These are phyloP conservation scores for Citrullus colocynthis DNA, from an alignment of 306 rosid species.

Conservation along the genomic window DNA sequence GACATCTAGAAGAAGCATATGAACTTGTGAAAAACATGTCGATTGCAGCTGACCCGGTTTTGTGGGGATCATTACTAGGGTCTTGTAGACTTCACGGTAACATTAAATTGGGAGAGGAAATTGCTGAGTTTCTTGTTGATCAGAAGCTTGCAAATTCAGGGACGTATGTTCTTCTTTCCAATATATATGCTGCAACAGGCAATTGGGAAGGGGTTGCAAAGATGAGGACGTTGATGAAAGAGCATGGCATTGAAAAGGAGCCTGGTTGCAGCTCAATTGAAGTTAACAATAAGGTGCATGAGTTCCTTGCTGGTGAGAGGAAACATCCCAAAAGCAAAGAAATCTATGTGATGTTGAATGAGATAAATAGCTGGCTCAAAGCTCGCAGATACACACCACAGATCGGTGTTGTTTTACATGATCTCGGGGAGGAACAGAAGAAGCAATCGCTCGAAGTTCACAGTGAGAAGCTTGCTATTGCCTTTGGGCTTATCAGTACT, in stretches of 20 bases:
- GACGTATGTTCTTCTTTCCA: conserved; percentile 68
- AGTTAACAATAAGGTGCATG: conserved; percentile 51
- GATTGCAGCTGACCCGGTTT: conserved; percentile 50
- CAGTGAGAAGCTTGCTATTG: conserved; percentile 74
- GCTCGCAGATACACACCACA: conserved; percentile 47
- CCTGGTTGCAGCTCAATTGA: conserved; percentile 83
- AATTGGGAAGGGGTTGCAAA: conserved; percentile 70
- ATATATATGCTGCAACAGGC: conserved; percentile 55
- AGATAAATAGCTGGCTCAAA: conserved; percentile 53
- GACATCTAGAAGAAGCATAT: conserved; percentile 52
- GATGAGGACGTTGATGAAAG: conserved; percentile 62
- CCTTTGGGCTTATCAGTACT: conserved; percentile 71
- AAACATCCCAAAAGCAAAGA: conserved; percentile 50
- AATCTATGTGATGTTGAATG: conserved; percentile 47
- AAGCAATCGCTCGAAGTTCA: conserved; percentile 65
- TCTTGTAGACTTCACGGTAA: conserved; percentile 62
- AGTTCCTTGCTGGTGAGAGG: conserved; percentile 67
- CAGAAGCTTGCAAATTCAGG: conserved; percentile 55
- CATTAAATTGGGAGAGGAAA: conserved; percentile 48
- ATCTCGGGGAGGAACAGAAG: conserved; percentile 51
- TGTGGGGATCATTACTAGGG: conserved; percentile 81
- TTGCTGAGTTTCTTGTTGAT: conserved; percentile 49
- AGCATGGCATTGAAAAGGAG: conserved; percentile 56
- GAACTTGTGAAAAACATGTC: conserved; percentile 49
- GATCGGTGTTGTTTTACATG: conserved; percentile 51